phyloP scores from a whole-genome alignment of 495 filamentous ascomycete genomes.

The Collariella sp. region DNA sequence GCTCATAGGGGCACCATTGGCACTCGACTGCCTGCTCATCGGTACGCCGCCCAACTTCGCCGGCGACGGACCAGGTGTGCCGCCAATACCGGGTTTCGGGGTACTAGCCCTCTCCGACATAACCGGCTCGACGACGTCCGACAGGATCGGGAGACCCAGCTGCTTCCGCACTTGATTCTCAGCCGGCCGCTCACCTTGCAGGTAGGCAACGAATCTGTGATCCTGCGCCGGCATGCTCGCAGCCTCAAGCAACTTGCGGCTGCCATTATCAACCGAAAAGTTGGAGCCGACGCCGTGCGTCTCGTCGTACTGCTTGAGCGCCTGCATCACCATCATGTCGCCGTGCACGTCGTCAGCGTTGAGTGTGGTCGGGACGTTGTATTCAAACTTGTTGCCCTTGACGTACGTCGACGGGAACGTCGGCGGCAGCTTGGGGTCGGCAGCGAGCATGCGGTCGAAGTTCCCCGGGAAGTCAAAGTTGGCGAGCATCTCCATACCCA shows the following conservation, averaged over 20 bases:
- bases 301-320: slow-evolving; percentile 36
- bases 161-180: slow-evolving; percentile 36
- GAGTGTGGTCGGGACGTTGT: slow-evolving; percentile 42
- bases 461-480: slow-evolving; percentile 55
- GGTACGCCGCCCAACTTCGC: slow-evolving; percentile 31
- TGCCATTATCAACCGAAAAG: slow-evolving; percentile 35
- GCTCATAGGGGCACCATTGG: slow-evolving; percentile 44
- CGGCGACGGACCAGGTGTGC: slow-evolving; percentile 23
- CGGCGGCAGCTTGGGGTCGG: slow-evolving; percentile 53
- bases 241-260: slow-evolving; percentile 37
- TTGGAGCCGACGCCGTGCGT: slow-evolving; percentile 37
- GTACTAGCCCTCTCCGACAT: slow-evolving; percentile 18
- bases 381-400: slow-evolving; percentile 34
- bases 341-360: slow-evolving; percentile 50
- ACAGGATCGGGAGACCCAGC: slow-evolving; percentile 31
- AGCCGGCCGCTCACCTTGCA: slow-evolving; percentile 35
- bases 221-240: slow-evolving; percentile 31
- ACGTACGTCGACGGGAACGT: slow-evolving; percentile 47
- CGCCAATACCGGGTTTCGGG: slow-evolving; percentile 22
- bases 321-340: slow-evolving; percentile 51
- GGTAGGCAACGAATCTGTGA: slow-evolving; percentile 31
- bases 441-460: slow-evolving; percentile 37
- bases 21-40: slow-evolving; percentile 45
- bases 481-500: slow-evolving; percentile 53
- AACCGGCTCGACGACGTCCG: slow-evolving; percentile 24